Evolutionary conservation across 441 rosid species (phyloP), one percentile per base, ranked within the genome.

Genomic region (Adansonia madagascariensis): DNA sequence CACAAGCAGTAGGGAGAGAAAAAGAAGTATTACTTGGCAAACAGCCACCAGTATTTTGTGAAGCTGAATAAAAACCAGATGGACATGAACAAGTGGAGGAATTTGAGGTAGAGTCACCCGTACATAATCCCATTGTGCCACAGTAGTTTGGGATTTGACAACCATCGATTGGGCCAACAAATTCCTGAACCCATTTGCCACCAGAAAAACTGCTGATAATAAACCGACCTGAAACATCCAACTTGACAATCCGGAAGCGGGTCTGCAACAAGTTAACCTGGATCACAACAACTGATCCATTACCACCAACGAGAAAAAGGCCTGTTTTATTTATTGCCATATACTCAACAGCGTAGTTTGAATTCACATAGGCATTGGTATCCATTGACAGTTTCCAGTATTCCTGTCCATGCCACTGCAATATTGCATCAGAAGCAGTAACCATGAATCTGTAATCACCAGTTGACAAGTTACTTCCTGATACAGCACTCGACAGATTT

Each of bases 311-410:
- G 66, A 94, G 84, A 81, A 79, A 84, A 53, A 92, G 77, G 43
- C 97, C 97, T 0, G 91, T 85, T 69, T 79, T 67, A 60, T 91
- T 91, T 22, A 93, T 55, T 57, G 82, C 84, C 91, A 94, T 78
- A 78, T 83, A 91, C 15, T 91, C 92, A 41, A 87, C 87, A 0
- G 67, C 15, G 69, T 76, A 75, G 73, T 84, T 84, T 1, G 91
- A 84, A 80, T 85, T 78, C 53, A 75, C 76, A 73, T 78, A 80
- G 65, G 91, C 93, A 60, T 8, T 66, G 24, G 86, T 62, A 12
- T 85, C 90, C 97, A 93, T 93, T 24, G 88, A 88, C 67, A 94
- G 74, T 82, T 86, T 88, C 97, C 97, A 92, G 80, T 90, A 94
- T 7, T 74, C 83, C 75, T 89, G 90, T 35, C 82, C 89, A 44